Evolutionary conservation across 192 early-diverging fungal species (phyloP).

Genomic region (Globomyces pollinis-pini): DNA sequence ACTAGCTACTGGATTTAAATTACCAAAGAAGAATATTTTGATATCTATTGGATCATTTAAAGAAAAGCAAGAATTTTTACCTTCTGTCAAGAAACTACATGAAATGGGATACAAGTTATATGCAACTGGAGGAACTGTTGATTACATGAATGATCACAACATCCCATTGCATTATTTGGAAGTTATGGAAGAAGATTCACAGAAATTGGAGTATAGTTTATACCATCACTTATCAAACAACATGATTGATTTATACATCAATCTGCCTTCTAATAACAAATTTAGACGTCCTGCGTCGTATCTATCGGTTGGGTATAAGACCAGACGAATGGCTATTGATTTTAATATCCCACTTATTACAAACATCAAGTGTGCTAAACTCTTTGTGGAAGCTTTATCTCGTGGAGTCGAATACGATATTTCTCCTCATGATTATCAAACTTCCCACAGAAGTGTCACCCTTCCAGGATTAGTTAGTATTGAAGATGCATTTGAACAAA

Average conservation of each 20-base stretch:
- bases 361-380: slow-evolving; percentile 98
- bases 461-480: slow-evolving; percentile 88
- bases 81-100: slow-evolving; percentile 75
- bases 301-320: slow-evolving; percentile 88
- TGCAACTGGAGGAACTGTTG: slow-evolving; percentile 93
- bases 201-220: slow-evolving; percentile 83
- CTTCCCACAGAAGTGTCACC: slow-evolving; percentile 71
- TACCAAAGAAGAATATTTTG: slow-evolving; percentile 93
- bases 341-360: slow-evolving; percentile 95
- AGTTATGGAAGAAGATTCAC: slow-evolving; percentile 54
- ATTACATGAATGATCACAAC: slow-evolving; percentile 92
- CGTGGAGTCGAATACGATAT: slow-evolving; percentile 70
- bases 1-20: slow-evolving; percentile 82
- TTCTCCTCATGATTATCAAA: slow-evolving; percentile 80
- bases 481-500: slow-evolving; percentile 43
- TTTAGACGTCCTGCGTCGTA: slow-evolving; percentile 94
- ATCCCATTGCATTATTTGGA: slow-evolving; percentile 89
- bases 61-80: slow-evolving; percentile 95
- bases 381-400: slow-evolving; percentile 92
- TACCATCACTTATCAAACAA: slow-evolving; percentile 94
- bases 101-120: slow-evolving; percentile 86
- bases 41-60: slow-evolving; percentile 97
- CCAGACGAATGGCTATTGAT: slow-evolving; percentile 96
- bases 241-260: slow-evolving; percentile 97
- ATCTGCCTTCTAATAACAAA: slow-evolving; percentile 94